phyloP scores from a whole-genome alignment of 1,139 yeast genomes.

The Diutina neorugosa region DNA sequence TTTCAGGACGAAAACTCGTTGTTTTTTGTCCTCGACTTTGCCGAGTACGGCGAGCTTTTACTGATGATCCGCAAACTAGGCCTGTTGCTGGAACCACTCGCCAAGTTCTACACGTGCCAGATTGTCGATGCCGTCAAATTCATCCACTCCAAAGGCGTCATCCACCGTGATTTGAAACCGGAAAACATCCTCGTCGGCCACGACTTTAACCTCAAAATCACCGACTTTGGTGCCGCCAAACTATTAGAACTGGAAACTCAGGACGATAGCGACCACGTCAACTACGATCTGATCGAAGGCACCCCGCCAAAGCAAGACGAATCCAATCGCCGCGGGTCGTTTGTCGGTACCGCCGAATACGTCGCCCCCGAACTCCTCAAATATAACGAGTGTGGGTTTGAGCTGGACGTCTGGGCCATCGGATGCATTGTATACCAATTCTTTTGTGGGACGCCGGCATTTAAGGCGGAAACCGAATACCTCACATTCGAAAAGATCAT shows the following conservation, averaged over 20 bases:
- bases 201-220: slow-evolving; percentile 72
- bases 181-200: slow-evolving; percentile 36
- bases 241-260: slow-evolving; percentile 23
- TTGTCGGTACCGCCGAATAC: slow-evolving; percentile 47
- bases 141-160: slow-evolving; percentile 3
- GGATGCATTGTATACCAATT: slow-evolving; percentile 91
- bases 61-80: slow-evolving; percentile 49
- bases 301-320: slow-evolving; percentile 4
- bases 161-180: slow-evolving; percentile 5
- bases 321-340: slow-evolving; percentile 55
- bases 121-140: slow-evolving; percentile 3
- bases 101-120: not conserved
- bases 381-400: slow-evolving; percentile 73
- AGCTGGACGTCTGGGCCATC: slow-evolving; percentile 92
- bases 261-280: slow-evolving; percentile 28
- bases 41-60: slow-evolving; percentile 67
- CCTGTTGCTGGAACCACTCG: slow-evolving; percentile 38
- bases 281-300: slow-evolving; percentile 15
- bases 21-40: slow-evolving; percentile 68
- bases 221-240: slow-evolving; percentile 98
- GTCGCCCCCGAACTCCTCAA: slow-evolving; percentile 90
- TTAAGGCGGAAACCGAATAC: slow-evolving; percentile 91
- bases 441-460: slow-evolving; percentile 92
- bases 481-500: slow-evolving; percentile 89
- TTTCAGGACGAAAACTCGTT: slow-evolving; percentile 66